Conservation (phyloP, 169 alveolate species). For the Plasmodium inui region DNA sequence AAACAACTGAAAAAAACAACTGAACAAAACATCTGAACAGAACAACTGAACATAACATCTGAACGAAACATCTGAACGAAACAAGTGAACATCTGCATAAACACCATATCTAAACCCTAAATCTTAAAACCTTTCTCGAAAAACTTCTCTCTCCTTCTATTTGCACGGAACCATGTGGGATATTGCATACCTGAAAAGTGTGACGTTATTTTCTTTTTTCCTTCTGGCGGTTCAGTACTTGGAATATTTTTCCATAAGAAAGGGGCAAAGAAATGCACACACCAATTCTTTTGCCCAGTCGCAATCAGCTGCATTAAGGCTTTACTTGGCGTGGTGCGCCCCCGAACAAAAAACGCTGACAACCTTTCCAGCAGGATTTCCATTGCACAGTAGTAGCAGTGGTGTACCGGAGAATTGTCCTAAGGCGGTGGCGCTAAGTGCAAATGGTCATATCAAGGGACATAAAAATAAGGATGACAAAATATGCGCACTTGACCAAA, state of each 20-base stretch:
- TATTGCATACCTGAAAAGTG: neutral
- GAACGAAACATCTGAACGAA: neutral
- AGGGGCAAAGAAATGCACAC: neutral
- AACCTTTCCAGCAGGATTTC: neutral
- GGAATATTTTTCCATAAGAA: conserved; percentile 20
- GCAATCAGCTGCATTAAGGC: neutral
- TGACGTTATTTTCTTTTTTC: neutral
- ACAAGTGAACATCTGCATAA: too few species aligned
- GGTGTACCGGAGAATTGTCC: neutral
- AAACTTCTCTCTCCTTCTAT: neutral
- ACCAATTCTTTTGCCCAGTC: neutral
- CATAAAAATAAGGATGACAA: neutral
- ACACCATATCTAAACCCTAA: neutral
- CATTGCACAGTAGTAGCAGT: neutral
- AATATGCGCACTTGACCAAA: neutral
- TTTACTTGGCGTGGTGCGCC: neutral
- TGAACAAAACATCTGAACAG: neutral
- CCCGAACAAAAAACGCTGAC: neutral
- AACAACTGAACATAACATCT: neutral
- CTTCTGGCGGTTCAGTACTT: neutral
- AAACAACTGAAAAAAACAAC: neutral
- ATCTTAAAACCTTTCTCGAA: neutral
- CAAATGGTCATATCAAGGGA: neutral
- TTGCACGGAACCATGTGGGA: conserved; percentile 1
- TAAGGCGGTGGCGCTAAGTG: neutral